These are phyloP conservation scores for Exsudoporus frostii DNA, from an alignment of 768 basidiomycete genomes.

Conservation along the genomic window DNA sequence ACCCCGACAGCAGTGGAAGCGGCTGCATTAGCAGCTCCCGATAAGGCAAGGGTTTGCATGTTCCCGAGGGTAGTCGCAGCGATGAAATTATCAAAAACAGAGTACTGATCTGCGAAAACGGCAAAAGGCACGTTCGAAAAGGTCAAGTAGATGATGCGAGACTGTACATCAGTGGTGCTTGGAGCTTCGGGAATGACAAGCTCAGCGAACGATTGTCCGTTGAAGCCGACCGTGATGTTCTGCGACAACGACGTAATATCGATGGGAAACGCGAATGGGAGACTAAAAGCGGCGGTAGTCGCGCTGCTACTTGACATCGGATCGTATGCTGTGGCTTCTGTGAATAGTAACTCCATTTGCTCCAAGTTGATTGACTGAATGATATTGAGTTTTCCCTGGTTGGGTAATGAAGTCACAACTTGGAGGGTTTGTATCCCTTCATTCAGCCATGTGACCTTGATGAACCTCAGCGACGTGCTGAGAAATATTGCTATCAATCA, in stretches of 20 bases:
- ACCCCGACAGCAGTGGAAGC: slow-evolving; percentile 65
- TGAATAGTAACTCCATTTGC: slow-evolving; percentile 57
- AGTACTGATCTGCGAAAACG: slow-evolving; percentile 46
- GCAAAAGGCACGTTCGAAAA: slow-evolving; percentile 61
- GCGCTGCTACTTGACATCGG: slow-evolving; percentile 58
- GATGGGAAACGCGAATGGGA: slow-evolving; percentile 69
- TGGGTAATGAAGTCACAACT: slow-evolving; percentile 58
- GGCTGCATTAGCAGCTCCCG: slow-evolving; percentile 53
- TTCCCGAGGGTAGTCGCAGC: slow-evolving; percentile 54
- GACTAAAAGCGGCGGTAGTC: slow-evolving; percentile 59
- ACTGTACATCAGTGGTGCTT: slow-evolving; percentile 56
- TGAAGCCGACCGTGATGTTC: slow-evolving; percentile 51
- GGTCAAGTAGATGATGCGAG: slow-evolving; percentile 56
- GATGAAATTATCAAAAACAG: slow-evolving; percentile 58
- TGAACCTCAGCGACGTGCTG: slow-evolving; percentile 2
- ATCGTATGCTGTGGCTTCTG: slow-evolving; percentile 50
- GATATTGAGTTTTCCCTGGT: slow-evolving; percentile 55
- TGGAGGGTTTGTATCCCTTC: slow-evolving; percentile 63
- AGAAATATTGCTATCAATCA: slow-evolving; percentile 8
- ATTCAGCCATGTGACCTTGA: slow-evolving; percentile 68
- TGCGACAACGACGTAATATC: slow-evolving; percentile 62
- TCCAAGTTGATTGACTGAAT: slow-evolving; percentile 64
- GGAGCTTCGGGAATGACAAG: slow-evolving; percentile 57
- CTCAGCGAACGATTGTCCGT: slow-evolving; percentile 56
- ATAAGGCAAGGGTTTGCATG: slow-evolving; percentile 46